These are phyloP conservation scores for Suillus discolor DNA, from an alignment of 768 basidiomycete genomes.

Conservation along the genomic window DNA sequence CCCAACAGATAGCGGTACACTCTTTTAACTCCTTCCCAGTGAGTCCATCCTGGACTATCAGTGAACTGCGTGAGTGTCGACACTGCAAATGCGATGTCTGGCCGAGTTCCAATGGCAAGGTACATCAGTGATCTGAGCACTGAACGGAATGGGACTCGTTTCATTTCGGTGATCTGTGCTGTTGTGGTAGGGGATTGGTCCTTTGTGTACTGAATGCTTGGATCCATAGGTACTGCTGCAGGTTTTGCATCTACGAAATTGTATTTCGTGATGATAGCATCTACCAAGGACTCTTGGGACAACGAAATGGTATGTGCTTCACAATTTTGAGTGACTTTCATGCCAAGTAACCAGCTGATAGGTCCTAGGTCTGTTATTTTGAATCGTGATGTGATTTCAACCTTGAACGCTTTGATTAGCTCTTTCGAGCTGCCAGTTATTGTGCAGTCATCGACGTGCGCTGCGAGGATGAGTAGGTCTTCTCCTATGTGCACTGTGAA, in stretches of 20 bases:
- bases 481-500: too few relatives aligned
- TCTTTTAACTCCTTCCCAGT: too few relatives aligned
- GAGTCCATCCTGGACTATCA: too few relatives aligned
- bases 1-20: too few relatives aligned
- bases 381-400: constrained; percentile 1
- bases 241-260: constrained; percentile 11
- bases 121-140: too few relatives aligned
- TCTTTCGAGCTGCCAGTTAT: too few relatives aligned
- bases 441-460: too few relatives aligned
- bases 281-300: constrained; percentile 7
- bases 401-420: not conserved
- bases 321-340: constrained; percentile 9
- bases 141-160: too few relatives aligned
- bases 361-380: not conserved
- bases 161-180: not conserved
- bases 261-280: constrained; percentile 10
- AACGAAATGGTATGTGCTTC: not conserved
- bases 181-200: not conserved
- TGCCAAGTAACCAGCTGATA: constrained; percentile 16
- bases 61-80: too few relatives aligned
- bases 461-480: too few relatives aligned
- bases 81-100: too few relatives aligned
- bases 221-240: constrained; percentile 12
- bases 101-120: too few relatives aligned
- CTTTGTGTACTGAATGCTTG: constrained; percentile 3